Base-by-base conservation (phyloP, 1,284 basidiomycete species). In the Heterobasidion irregulare region DNA sequence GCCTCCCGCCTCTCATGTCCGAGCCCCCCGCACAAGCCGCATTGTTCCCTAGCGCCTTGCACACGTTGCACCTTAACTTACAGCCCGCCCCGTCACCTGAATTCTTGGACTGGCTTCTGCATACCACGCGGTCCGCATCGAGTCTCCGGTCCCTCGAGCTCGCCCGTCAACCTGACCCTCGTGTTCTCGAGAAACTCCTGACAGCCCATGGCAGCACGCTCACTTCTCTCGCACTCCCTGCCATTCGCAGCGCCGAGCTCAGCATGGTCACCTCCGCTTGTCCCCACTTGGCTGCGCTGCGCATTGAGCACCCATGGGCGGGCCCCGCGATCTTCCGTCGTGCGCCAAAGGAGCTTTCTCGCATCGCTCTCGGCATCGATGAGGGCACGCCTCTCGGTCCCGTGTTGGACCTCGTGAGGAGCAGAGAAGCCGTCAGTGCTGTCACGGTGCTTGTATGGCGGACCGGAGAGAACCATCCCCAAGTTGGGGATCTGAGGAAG, bases 31-130 rank as follows among this genome's bases (percentile, higher is more conserved):
- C 26, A 26, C 26, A 26, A 26, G 9, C 67, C 65, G 49, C 78
- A 78, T 2, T 78, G 76, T 26, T 26, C 26, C 26, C 26, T 26
- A 26, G 26, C 26, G 61, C 68, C 72, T 5, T 73, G 72, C 62
- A 64, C 73, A 13, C 72, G 58, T 70, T 88, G 46, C 74, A 77
- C 56, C 74, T 85, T 65, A 84, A 83, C 65, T 81, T 82, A 66
- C 82, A 85, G 64, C 67, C 70, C 7, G 66, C 76, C 8, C 82
- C 83, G 16, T 76, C 79, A 0, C 63, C 78, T 50, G 81, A 84
- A 48, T 82, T 86, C 67, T 69, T 84, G 59, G 71, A 75, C 47
- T 87, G 84, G 84, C 78, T 89, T 53, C 76, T 87, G n/a, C 74
- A 79, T 61, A 73, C 76, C 56, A 83, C 82, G 43, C 61, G 64